Percentiles rank a stretch among this genome's conserved stretches.
Evolutionary conservation across 2,329 filamentous ascomycete species (phyloP).

Genomic region (Diaporthe aspalathi): DNA sequence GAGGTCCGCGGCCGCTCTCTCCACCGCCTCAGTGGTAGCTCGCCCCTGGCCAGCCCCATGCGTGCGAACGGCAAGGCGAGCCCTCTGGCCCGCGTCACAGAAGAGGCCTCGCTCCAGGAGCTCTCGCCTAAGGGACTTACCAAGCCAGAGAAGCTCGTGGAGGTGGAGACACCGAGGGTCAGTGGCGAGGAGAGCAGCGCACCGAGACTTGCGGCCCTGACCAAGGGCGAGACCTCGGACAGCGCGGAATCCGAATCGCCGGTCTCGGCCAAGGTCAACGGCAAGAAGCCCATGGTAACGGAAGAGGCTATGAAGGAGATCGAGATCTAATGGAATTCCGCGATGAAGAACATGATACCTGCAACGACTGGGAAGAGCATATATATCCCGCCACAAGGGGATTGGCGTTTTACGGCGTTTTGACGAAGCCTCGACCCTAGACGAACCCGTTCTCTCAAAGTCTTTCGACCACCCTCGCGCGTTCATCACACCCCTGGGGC

Average conservation of each 20-base stretch:
- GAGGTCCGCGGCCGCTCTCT: constrained; percentile 77
- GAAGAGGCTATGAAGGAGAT: constrained; percentile 71
- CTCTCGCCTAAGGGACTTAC: constrained; percentile 52
- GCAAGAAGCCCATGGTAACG: constrained; percentile 56
- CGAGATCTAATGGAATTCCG: constrained; percentile 60
- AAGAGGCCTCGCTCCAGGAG: constrained; percentile 66
- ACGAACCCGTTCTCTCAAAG: constrained; percentile 32
- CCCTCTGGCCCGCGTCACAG: constrained; percentile 79
- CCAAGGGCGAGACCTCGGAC: constrained; percentile 47
- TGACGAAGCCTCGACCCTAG: constrained; percentile 38
- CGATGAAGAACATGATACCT: constrained; percentile 44
- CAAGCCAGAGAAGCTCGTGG: constrained; percentile 63
- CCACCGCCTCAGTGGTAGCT: constrained; percentile 74
- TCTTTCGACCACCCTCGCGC: constrained; percentile 24
- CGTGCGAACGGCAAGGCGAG: constrained; percentile 76
- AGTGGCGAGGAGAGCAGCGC: constrained; percentile 56
- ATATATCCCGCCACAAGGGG: constrained; percentile 37
- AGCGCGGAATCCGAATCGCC: constrained; percentile 50
- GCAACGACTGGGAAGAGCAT: constrained; percentile 40
- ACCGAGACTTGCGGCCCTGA: constrained; percentile 49
- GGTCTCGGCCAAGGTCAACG: constrained; percentile 51
- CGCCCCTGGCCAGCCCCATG: constrained; percentile 73
- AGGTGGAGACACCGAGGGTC: constrained; percentile 65
- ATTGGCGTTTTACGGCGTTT: constrained; percentile 41
- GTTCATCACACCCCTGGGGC: constrained; percentile 5